Conservation (phyloP, 164 flowering plant species). For the Echeveria elegans region DNA sequence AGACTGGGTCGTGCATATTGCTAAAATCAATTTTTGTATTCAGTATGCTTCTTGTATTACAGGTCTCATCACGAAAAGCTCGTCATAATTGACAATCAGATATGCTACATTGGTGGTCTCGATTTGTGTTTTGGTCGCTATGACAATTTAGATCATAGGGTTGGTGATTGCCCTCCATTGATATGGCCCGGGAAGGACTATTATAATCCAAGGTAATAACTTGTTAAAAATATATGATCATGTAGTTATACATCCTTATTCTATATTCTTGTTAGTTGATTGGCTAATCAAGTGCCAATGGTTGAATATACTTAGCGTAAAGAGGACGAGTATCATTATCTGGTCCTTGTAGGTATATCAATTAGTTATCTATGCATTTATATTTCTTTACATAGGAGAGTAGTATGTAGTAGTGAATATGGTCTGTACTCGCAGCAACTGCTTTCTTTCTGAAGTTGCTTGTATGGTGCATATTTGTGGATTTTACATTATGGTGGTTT, state of each 20-base stretch:
- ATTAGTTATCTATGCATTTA: not conserved
- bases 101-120: constrained; percentile 93
- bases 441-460: not conserved
- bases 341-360: not conserved
- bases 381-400: not conserved
- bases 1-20: not conserved
- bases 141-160: constrained; percentile 74
- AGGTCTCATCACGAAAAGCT: constrained; percentile 99
- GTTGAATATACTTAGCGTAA: not conserved
- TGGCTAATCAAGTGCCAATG: not conserved
- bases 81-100: constrained; percentile 82
- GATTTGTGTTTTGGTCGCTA: constrained; percentile 99
- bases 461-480: not conserved
- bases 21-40: not conserved
- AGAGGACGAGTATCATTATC: not conserved
- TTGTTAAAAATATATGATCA: too few species aligned
- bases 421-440: not conserved
- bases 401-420: not conserved
- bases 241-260: not conserved
- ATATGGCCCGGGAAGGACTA: constrained; percentile 98
- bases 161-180: constrained; percentile 68
- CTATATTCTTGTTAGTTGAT: not conserved
- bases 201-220: constrained; percentile 76
- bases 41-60: not conserved
- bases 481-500: too few species aligned